Percentiles rank a stretch among this genome's conserved stretches.
Evolutionary conservation across 2,329 filamentous ascomycete genomes (phyloP).

Genomic region (Ophiosphaerella korrae): DNA sequence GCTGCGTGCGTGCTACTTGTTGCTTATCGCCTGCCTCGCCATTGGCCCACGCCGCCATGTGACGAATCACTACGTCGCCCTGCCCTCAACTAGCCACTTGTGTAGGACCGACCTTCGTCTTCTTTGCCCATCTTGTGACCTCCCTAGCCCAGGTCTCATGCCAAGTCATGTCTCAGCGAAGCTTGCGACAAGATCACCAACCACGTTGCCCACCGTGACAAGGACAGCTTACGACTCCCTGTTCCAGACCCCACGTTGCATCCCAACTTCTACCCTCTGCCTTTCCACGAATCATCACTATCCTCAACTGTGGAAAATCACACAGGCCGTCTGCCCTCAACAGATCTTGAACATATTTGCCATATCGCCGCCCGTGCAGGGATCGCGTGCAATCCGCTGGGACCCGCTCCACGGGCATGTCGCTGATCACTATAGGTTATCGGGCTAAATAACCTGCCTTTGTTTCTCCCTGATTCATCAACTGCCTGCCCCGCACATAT

Average conservation of each 20-base stretch:
- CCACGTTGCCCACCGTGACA: neutral
- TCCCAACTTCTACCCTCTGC: neutral
- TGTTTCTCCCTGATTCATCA: too few species aligned
- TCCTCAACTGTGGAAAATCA: neutral
- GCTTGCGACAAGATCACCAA: slow-evolving; percentile 4
- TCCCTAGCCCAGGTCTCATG: neutral
- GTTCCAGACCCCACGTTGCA: slow-evolving; percentile 4
- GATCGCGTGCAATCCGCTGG: neutral
- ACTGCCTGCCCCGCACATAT: too few species aligned
- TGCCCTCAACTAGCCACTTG: neutral
- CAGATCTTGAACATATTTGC: neutral
- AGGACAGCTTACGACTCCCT: slow-evolving; percentile 5
- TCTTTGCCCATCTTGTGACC: slow-evolving; percentile 1
- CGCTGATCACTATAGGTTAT: slow-evolving; percentile 1
- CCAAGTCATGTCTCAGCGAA: slow-evolving; percentile 6
- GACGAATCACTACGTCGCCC: neutral
- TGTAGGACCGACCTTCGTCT: neutral
- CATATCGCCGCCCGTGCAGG: neutral
- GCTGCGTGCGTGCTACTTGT: neutral
- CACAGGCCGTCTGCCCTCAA: neutral
- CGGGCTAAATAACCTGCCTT: neutral
- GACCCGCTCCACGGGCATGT: neutral
- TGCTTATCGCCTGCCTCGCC: slow-evolving; percentile 1
- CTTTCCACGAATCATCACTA: neutral
- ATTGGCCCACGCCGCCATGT: slow-evolving; percentile 2